phyloP scores from a whole-genome alignment of 148 eudicot genomes.

The Chenopodium formosanum region DNA sequence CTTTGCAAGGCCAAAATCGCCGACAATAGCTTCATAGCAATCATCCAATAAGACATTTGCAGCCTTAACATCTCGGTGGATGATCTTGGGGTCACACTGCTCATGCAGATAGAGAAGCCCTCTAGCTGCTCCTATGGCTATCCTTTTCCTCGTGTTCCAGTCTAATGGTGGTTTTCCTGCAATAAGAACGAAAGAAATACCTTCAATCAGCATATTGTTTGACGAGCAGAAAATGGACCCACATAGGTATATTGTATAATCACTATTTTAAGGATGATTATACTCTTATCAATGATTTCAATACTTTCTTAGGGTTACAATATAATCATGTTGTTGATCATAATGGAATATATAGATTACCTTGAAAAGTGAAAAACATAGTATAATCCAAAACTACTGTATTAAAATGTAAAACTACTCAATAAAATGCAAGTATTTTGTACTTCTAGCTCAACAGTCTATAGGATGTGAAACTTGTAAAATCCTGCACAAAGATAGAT shows the following conservation, averaged over 20 bases:
- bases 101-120: slow-evolving; percentile 86
- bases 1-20: slow-evolving; percentile 96
- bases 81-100: slow-evolving; percentile 97
- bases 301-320: not conserved
- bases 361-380: not conserved
- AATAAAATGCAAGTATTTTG: not conserved
- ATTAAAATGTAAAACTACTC: not conserved
- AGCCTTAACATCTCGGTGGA: slow-evolving; percentile 94
- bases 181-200: not conserved
- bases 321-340: not conserved
- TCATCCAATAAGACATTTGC: slow-evolving; percentile 86
- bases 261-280: not conserved
- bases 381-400: not conserved
- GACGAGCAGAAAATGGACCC: not conserved
- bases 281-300: not conserved
- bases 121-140: slow-evolving; percentile 89
- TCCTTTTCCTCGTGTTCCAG: slow-evolving; percentile 89
- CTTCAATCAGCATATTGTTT: not conserved
- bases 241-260: too few species aligned
- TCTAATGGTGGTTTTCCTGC: slow-evolving; percentile 82
- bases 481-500: too few species aligned
- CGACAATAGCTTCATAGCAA: slow-evolving; percentile 78
- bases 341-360: not conserved
- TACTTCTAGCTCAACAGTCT: slow-evolving; percentile 5
- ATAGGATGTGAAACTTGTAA: too few species aligned